Evolutionary conservation across 768 basidiomycete species (phyloP), one percentile per base, ranked within the genome.

Genomic region (Clitopilus passeckerianus): DNA sequence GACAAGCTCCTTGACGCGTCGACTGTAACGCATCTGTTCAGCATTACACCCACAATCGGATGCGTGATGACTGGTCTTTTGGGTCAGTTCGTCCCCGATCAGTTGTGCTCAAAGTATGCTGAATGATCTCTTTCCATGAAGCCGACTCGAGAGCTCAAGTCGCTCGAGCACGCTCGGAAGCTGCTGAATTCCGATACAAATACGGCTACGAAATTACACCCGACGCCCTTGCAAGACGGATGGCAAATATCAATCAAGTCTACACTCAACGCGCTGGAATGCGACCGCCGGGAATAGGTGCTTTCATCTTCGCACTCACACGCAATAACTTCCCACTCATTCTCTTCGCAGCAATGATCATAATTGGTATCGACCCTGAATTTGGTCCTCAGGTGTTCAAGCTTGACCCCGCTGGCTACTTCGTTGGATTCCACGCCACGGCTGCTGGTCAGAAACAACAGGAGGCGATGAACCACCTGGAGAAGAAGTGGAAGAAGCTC

Each of bases 141-240:
- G 95, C 96, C 65, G 97, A 99, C 74, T 95, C 95, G 4, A 85
- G 91, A 55, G 81, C 91, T 16, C 96, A 98, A 77, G 91, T 98
- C 0, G 71, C 76, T 68, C 86, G 95, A 24, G 95, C 97, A 27
- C 86, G 92, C 57, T 72, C 77, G 54, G 96, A 99, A 73, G 96
- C 96, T 16, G 92, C 91, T 14, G 85, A 92, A 7, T 98, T 94
- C 80, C 82, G 95, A 64, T 92, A 96, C 79, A 98, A 97, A 73
- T 96, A 89, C 68, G 97, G 97, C 27, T 95, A 98, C 70, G 97
- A 99, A 76, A 97, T 99, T 67, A 96, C 95, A 2, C 94, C 96
- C 3, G 95, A 97, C 70, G 89, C 91, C n/a, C 82, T 99, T 46
- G 92, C 97, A 20, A 87, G 95, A 63, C 84, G 96, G 53, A 77